Evolutionary conservation across 192 early-diverging fungal species (phyloP), one percentile per base, ranked within the genome.

Genomic region (Coemansia sp.): DNA sequence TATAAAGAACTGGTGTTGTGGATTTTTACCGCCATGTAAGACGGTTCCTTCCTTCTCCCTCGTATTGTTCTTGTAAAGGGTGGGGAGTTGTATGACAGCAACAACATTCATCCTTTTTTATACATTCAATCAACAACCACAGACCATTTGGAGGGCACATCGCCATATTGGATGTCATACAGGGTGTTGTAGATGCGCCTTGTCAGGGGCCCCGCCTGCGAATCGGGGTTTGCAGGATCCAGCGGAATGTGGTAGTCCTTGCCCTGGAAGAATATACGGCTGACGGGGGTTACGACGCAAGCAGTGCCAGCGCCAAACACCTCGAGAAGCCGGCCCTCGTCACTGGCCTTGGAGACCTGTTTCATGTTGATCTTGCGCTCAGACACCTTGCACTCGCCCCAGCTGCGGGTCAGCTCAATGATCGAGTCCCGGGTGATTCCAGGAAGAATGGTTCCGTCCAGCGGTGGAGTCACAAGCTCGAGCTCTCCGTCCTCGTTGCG

Each of bases 291-390:
- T 21, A 98, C 95, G 72, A 98, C 95, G 77, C 93, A 94, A 40
- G 96, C 96, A 54, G 96, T 98, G 52, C 96, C 96, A 16, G 94
- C 86, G 64, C 95, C 95, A 85, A 98, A 98, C 89, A 96, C 90
- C 71, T 98, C 95, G 41, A 91, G 76, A 62, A 98, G 83, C 40
- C 94, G 89, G 21, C 88, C 88, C 71, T 94, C 87, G 63, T 92
- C 85, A 62, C 88, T 69, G 39, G 94, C 93, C 65, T 91, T 78
- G 41, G 84, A 75, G 19, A 98, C 62, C 70, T 93, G 87, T 51
- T 72, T 76, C 93, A 98, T 95, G 65, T 85, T 90, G 65, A 97
- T 78, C 74, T 88, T 85, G 69, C 89, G 85, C 82, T 98, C 96
- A 5, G 84, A 75, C 39, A 98, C 94, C 84, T 93, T 89, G 85